These are phyloP conservation scores for Bassia scoparia DNA, from an alignment of 148 eudicot genomes.

Conservation along the genomic window DNA sequence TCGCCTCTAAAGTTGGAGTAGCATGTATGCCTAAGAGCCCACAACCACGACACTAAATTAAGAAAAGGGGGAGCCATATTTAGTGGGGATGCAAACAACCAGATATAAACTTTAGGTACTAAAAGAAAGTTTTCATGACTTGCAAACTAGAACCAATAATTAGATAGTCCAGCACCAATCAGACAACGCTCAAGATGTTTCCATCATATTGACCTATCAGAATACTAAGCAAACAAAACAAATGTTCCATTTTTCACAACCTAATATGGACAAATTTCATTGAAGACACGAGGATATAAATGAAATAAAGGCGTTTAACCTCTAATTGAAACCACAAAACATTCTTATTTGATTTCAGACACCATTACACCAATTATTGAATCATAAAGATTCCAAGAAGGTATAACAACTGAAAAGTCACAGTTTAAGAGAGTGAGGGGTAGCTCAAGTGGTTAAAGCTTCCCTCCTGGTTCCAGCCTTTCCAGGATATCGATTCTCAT, in stretches of 20 bases:
- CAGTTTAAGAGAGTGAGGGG: too few relatives aligned
- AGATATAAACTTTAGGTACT: not conserved
- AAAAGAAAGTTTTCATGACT: not conserved
- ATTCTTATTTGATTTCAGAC: not conserved
- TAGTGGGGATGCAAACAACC: not conserved
- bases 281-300: not conserved
- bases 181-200: not conserved
- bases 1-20: slow-evolving; percentile 89
- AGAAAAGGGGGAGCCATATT: not conserved
- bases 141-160: not conserved
- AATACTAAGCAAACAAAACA: not conserved
- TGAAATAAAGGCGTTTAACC: not conserved
- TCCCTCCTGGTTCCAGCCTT: too few relatives aligned
- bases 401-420: not conserved
- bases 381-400: not conserved
- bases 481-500: too few relatives aligned
- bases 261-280: not conserved
- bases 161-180: not conserved
- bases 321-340: not conserved
- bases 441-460: too few relatives aligned
- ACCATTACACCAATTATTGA: not conserved
- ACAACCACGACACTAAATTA: slow-evolving; percentile 88
- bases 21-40: slow-evolving; percentile 78
- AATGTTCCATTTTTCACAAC: not conserved
- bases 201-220: not conserved